Base-by-base conservation (phyloP, 441 rosid species). In the Pelargonium australe region DNA sequence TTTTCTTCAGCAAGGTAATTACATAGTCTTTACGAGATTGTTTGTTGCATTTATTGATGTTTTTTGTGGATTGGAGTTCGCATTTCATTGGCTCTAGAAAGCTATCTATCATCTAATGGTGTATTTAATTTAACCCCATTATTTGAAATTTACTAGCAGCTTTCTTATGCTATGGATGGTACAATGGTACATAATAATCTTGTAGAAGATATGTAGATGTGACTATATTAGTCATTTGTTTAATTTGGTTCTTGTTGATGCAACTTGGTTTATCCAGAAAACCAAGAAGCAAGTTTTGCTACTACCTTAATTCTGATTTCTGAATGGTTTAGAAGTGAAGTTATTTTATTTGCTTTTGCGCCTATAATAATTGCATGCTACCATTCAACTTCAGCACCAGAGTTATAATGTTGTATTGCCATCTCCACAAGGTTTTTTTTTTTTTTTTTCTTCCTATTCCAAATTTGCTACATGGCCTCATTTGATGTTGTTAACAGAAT, bases 1-100 rank as follows among this genome's bases (percentile, higher is more conserved):
- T 95, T 73, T 92, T 89, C 81, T 88, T 95, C 80, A 77, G 87
- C 77, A 95, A 95, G 95, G 98, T 92, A 78, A 51, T 64, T 53
- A 44, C 49, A 41, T 41, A 11, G 12, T 11, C 49, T 7, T 7
- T 44, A 44, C 13, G 12, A 34, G 37, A 34, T 34, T 34, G 37
- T 34, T 34, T 34, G 37, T 4, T 34, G 37, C 37, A 34, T 34
- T 34, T 34, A 34, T 34, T 34, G 37, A 34, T 34, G 37, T 34
- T 34, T 44, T 44, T 0, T 44, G 49, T 44, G 49, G 1, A 44
- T 44, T 7, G 49, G 49, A 11, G 49, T 44, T 44, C 1, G 7
- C 49, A 44, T 44, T 44, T 7, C 49, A 44, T 7, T 34, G 37
- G 10, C 49, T 44, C 11, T 44, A 44, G 49, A 44, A 44, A 44